phyloP scores from a whole-genome alignment of 1,284 basidiomycete species.

The Athelia psychrophila region DNA sequence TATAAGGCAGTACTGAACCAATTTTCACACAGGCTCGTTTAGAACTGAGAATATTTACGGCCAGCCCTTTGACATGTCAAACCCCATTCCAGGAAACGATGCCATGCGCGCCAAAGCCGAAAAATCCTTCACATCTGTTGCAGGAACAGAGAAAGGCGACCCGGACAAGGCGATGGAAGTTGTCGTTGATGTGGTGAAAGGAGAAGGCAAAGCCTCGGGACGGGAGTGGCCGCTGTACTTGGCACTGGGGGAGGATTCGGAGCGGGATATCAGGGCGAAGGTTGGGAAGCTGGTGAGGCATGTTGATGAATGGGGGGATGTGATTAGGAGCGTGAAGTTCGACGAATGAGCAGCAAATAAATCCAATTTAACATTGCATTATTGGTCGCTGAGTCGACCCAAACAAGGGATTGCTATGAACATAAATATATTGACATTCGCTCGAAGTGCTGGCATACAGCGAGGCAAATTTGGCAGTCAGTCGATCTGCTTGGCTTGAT shows the following conservation, averaged over 20 bases:
- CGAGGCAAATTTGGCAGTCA: too few relatives aligned
- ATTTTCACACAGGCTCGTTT: slow-evolving; percentile 11
- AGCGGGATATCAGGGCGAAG: slow-evolving; percentile 20
- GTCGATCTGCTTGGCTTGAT: too few relatives aligned
- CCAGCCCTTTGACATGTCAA: slow-evolving; percentile 12
- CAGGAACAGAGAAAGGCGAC: slow-evolving; percentile 24
- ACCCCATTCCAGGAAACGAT: slow-evolving; percentile 23
- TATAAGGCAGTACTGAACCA: background rate
- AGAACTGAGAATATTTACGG: slow-evolving; percentile 20
- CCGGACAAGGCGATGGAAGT: slow-evolving; percentile 26
- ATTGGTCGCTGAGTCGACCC: too few relatives aligned
- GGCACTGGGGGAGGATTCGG: slow-evolving; percentile 25
- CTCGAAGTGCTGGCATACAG: too few relatives aligned
- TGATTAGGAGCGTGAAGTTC: slow-evolving; percentile 15
- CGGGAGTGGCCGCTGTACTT: slow-evolving; percentile 20
- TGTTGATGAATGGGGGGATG: slow-evolving; percentile 27
- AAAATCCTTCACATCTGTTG: slow-evolving; percentile 11
- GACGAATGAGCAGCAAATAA: background rate
- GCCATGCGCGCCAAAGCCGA: slow-evolving; percentile 10
- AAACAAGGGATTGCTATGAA: too few relatives aligned
- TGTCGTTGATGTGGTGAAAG: slow-evolving; percentile 27
- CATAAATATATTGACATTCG: too few relatives aligned
- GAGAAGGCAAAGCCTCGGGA: slow-evolving; percentile 22
- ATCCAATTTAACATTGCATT: too few relatives aligned
- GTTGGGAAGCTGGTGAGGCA: slow-evolving; percentile 13